Percentiles rank a stretch among this genome's conserved stretches.
phyloP scores from a whole-genome alignment of 352 stramenopile genomes.

The Phytophthora ohioensis region DNA sequence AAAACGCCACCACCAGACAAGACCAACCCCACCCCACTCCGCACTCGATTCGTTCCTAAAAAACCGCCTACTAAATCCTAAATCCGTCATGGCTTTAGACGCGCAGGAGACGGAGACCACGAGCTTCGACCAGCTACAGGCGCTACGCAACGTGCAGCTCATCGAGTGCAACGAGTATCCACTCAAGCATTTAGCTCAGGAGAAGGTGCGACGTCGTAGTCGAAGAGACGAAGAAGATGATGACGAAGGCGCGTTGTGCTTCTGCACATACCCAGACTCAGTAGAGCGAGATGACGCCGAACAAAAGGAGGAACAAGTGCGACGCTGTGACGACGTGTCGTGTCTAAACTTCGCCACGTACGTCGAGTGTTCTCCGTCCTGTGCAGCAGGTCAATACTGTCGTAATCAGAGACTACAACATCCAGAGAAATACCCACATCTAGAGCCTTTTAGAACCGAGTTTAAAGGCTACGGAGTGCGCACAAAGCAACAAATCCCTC shows the following conservation, averaged over 20 bases:
- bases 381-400: constrained; percentile 60
- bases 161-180: constrained; percentile 81
- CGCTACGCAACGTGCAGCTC: constrained; percentile 68
- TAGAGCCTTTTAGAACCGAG: constrained; percentile 84
- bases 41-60: no score
- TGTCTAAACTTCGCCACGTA: constrained; percentile 92
- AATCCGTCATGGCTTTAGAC: constrained; percentile 6
- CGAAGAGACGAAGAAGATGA: constrained; percentile 49
- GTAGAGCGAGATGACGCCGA: constrained; percentile 46
- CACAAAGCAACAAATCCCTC: constrained; percentile 64
- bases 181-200: constrained; percentile 56
- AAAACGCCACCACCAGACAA: no score
- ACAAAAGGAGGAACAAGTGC: constrained; percentile 14
- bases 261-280: constrained; percentile 58
- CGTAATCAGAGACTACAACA: constrained; percentile 83
- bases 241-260: constrained; percentile 59
- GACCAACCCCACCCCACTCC: no score
- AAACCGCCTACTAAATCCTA: not conserved
- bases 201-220: constrained; percentile 43
- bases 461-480: constrained; percentile 90
- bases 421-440: constrained; percentile 61
- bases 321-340: constrained; percentile 83
- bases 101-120: constrained; percentile 5
- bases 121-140: constrained; percentile 73
- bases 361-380: constrained; percentile 73